Percentiles rank a stretch among this genome's conserved stretches.
Conservation (phyloP, 2,329 filamentous ascomycete species). For the Ophiostoma novo-ulmi region DNA sequence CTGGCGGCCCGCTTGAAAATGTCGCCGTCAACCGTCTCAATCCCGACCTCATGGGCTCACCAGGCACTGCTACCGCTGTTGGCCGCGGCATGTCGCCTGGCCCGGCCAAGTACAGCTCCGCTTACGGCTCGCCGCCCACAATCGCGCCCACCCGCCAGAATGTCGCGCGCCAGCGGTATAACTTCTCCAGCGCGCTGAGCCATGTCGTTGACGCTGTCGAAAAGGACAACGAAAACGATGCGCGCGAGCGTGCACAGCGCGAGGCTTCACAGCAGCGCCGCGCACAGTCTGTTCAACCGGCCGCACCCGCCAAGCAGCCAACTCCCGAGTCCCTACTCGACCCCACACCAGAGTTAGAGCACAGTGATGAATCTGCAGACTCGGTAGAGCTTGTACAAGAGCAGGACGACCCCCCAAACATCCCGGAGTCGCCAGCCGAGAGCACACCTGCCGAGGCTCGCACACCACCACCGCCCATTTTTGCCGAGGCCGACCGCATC, state of each 20-base stretch:
- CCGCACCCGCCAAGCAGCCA: conserved; percentile 8
- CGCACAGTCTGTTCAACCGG: neutral
- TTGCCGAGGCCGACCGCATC: conserved; percentile 35
- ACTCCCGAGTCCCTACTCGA: neutral
- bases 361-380: conserved; percentile 14
- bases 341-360: neutral
- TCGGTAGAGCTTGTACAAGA: conserved; percentile 20
- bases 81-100: conserved; percentile 28
- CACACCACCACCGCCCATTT: conserved; percentile 32
- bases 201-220: conserved; percentile 27
- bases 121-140: conserved; percentile 29
- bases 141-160: conserved; percentile 26
- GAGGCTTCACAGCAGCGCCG: conserved; percentile 21
- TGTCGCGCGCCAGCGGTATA: conserved; percentile 28
- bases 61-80: conserved; percentile 21
- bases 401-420: neutral
- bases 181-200: conserved; percentile 28
- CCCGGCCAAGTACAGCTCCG: conserved; percentile 29
- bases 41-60: neutral
- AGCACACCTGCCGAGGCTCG: neutral
- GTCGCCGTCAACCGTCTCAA: conserved; percentile 13
- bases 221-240: conserved; percentile 28
- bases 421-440: conserved; percentile 22
- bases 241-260: conserved; percentile 21
- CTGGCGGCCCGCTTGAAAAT: conserved; percentile 24